These are phyloP conservation scores for Aspergillus caelatus DNA, from an alignment of 2,329 filamentous ascomycete genomes.

Conservation along the genomic window DNA sequence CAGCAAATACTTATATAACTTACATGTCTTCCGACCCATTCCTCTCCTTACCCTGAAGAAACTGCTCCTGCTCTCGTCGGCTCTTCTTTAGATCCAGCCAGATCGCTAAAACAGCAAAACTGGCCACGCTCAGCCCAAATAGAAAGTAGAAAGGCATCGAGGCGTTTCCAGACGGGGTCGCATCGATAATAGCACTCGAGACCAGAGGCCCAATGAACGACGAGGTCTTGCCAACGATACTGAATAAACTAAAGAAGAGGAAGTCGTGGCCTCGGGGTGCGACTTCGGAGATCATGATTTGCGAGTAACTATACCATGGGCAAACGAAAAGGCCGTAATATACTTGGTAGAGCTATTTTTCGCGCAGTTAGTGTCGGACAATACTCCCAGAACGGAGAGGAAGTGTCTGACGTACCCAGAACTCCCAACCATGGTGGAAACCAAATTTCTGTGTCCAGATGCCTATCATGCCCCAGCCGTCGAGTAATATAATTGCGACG, in stretches of 20 bases:
- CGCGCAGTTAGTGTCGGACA: not conserved
- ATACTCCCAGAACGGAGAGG: not conserved
- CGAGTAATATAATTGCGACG: slow-evolving; percentile 62
- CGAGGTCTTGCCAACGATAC: slow-evolving; percentile 69
- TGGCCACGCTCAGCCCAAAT: slow-evolving; percentile 60
- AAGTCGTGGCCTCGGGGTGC: slow-evolving; percentile 70
- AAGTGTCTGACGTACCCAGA: slow-evolving; percentile 44
- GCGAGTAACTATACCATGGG: slow-evolving; percentile 71
- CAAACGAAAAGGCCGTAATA: slow-evolving; percentile 70
- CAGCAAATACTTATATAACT: not conserved
- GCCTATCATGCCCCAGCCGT: slow-evolving; percentile 62
- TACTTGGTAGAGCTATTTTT: slow-evolving; percentile 44
- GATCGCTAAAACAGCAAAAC: slow-evolving; percentile 55
- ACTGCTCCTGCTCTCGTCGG: slow-evolving; percentile 60
- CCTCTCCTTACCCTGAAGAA: slow-evolving; percentile 45
- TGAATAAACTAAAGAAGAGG: slow-evolving; percentile 70
- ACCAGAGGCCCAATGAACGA: slow-evolving; percentile 71
- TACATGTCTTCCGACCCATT: not conserved
- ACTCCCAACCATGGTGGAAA: slow-evolving; percentile 58
- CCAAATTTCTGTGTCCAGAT: slow-evolving; percentile 59
- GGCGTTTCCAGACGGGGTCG: slow-evolving; percentile 56
- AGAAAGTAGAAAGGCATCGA: slow-evolving; percentile 69
- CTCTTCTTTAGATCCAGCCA: slow-evolving; percentile 66
- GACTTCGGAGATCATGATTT: slow-evolving; percentile 72
- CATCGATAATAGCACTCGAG: slow-evolving; percentile 70